A percentile compares a stretch with the other conserved stretches of the same genome.
Evolutionary conservation across 2,329 filamentous ascomycete genomes (phyloP).

Genomic region (Atkinsonella texensis): DNA sequence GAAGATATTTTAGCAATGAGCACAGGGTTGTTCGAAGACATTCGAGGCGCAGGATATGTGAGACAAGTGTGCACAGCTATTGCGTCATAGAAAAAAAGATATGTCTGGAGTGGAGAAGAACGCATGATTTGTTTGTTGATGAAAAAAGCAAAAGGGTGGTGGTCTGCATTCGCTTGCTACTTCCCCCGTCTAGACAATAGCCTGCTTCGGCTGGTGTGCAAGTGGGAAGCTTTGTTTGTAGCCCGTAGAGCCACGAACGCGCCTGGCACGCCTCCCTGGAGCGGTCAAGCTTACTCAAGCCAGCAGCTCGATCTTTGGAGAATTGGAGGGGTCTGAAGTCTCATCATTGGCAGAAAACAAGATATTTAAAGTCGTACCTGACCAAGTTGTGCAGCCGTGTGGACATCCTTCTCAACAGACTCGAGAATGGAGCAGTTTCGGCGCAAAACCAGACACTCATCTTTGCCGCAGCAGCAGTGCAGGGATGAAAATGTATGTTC

Average conservation of each 20-base stretch:
- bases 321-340: no score
- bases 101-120: no score
- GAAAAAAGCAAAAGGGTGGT: neutral
- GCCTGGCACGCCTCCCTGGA: no score
- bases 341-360: neutral
- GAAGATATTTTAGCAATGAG: constrained; percentile 55
- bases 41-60: neutral
- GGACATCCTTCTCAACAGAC: constrained; percentile 76
- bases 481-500: constrained; percentile 23
- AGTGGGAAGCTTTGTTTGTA: no score
- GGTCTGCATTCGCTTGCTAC: neutral
- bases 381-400: constrained; percentile 74
- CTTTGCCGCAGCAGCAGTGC: constrained; percentile 75
- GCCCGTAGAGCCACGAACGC: no score
- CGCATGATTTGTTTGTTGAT: neutral
- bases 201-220: no score
- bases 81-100: neutral
- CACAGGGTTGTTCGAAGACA: constrained; percentile 8
- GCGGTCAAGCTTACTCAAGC: no score
- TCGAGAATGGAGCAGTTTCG: constrained; percentile 71
- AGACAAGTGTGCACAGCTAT: neutral
- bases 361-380: constrained; percentile 53
- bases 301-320: no score
- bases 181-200: no score
- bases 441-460: constrained; percentile 66